A percentile compares a stretch with the other conserved stretches of the same genome.
Conservation (phyloP, 176 grass and related monocot species). For the Musa itinerans region DNA sequence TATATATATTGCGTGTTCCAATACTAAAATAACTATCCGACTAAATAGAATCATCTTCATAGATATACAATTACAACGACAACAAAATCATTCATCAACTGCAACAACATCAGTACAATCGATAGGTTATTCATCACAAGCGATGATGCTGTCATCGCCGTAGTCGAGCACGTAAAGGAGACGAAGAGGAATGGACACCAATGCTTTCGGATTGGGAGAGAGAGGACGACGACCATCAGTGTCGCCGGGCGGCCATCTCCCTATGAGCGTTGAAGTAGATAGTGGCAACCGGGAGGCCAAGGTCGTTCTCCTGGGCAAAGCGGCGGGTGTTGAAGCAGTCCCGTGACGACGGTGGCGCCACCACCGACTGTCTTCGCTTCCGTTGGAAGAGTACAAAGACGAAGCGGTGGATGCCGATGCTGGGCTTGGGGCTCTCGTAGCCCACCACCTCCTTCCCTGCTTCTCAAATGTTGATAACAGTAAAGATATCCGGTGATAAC, state of each 20-base stretch:
- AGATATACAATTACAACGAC: no score
- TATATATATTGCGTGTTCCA: no score
- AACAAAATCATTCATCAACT: no score
- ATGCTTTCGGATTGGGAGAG: no score
- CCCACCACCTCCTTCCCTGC: slow-evolving; percentile 20
- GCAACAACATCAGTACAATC: no score
- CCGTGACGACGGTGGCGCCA: background rate
- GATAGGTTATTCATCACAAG: no score
- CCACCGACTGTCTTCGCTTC: slow-evolving; percentile 26
- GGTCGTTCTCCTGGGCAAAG: slow-evolving; percentile 43
- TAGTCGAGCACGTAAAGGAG: no score
- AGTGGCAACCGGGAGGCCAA: slow-evolving; percentile 23
- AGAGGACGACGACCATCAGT: background rate
- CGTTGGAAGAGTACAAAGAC: slow-evolving; percentile 16
- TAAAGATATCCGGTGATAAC: no score
- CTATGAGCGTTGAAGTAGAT: background rate
- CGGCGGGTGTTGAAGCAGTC: slow-evolving; percentile 52
- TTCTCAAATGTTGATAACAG: background rate
- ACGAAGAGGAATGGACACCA: no score
- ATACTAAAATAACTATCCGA: no score
- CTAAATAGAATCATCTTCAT: no score
- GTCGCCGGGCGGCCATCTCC: background rate
- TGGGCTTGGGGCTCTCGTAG: slow-evolving; percentile 19
- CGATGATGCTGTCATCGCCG: no score
- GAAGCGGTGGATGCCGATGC: slow-evolving; percentile 57